Base-by-base conservation (phyloP, 805 yeast species). In the Komagataella ulmi region DNA sequence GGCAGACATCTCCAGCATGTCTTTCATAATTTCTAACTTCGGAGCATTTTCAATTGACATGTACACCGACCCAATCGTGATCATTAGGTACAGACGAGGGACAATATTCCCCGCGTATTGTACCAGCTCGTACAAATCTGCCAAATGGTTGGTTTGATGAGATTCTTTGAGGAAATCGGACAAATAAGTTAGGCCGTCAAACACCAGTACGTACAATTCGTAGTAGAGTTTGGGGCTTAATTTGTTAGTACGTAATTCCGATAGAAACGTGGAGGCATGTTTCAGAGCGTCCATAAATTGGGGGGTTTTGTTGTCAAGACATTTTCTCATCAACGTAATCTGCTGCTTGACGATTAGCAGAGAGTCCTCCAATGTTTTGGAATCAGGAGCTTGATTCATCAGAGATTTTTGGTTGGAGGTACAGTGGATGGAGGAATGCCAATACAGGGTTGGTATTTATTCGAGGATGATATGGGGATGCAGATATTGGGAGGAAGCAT, bases 1-100 rank as follows among this genome's bases (percentile, higher is more conserved):
- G 45, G 95, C 77, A 57, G 95, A 84, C 99, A 93, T 93, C 65
- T 93, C 99, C 60, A 91, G 83, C 95, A 93, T 85, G 63, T 93
- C 99, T 65, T 85, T 87, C 80, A 91, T 77, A 50, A 93, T 84
- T 56, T 89, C 98, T 60, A 79, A 79, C 43, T 80, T 75, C 0
- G 97, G 96, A 0, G 95, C 83, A 52, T 81, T 88, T 1, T 83
- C 76, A 7, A 82, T 74, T 6, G 85, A 71, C 83, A 91, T 81
- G 68, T 85, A 89, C 2, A 88, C 88, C 0, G 95, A 81, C 7
- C 99, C 99, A 14, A 93, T 91, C 2, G 95, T 91, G 46, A 93
- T 85, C 97, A 93, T 88, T 67, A 93, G 73, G 63, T 93, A 93
- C 52, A 93, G 70, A 53, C 99, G 75, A 1, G 99, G 99, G 14